Base-by-base conservation (phyloP, 2,329 filamentous ascomycete genomes). In the Podosphaera xanthii region DNA sequence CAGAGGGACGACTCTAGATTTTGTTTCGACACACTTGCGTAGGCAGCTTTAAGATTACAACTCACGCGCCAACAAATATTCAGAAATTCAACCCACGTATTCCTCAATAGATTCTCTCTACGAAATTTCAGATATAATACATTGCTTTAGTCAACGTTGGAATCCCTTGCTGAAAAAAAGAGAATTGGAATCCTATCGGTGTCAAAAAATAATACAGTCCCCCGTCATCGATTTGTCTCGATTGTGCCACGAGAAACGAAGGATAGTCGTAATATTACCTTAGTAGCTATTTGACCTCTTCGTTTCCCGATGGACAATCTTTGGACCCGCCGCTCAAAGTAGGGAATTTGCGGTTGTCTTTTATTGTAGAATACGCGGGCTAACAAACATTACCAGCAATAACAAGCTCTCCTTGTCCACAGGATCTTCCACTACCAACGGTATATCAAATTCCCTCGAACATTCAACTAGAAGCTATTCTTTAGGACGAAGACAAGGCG, bases 391-490 rank as follows among this genome's bases (percentile, higher is more conserved):
- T 60, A 54, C 56, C 60, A 70, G 67, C 62, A 66, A 66, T 46
- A 87, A 81, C 78, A 97, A 94, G 77, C 85, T 96, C 73, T 94
- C 89, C 66, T 79, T 97, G 63, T 84, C 64, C 56, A 94, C 86
- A 71, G 74, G 63, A 74, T 70, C 66, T 77, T 77, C 71, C 75
- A 77, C 63, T 67, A 67, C 72, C 58, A 70, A 69, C 64, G 64
- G 64, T 60, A 56, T 61, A 30, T 61, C 62, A 52, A 46, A 61
- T 60, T 60, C 61, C 58, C 74, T 72, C 70, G 76, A 78, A 65
- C 76, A 70, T 70, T 74, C 69, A 71, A 76, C 75, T 74, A 82
- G 86, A 74, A 81, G 78, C 65, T 76, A 77, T 63, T 76, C 80
- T 64, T 77, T 82, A 65, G 77, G 82, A 60, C 87, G 87, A 76